phyloP scores from a whole-genome alignment of 2,329 filamentous ascomycete species.

The Ophidiomyces ophidiicola region DNA sequence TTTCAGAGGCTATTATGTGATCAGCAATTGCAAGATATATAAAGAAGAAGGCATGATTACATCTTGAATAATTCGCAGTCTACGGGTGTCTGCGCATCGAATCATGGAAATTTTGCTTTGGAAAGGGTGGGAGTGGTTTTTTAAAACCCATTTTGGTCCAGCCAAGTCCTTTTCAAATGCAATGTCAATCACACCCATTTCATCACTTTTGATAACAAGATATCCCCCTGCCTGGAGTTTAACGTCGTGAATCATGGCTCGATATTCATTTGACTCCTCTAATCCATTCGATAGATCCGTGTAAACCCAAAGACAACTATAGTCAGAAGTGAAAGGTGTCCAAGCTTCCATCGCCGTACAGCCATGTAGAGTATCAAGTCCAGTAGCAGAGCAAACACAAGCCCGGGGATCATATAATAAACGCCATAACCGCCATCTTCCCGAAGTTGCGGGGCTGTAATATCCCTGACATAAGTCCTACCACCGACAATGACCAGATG shows the following conservation, averaged over 20 bases:
- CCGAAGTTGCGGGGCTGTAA: slow-evolving; percentile 2
- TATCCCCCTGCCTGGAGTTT: slow-evolving; percentile 10
- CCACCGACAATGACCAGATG: slow-evolving; percentile 12
- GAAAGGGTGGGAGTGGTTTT: slow-evolving; percentile 8
- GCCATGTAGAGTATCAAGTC: slow-evolving; percentile 2
- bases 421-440: too few relatives aligned
- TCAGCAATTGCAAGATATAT: slow-evolving; percentile 2
- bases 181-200: slow-evolving; percentile 14
- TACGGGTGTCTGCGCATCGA: slow-evolving; percentile 3
- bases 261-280: too few relatives aligned
- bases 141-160: slow-evolving; percentile 13
- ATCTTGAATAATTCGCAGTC: slow-evolving; percentile 12
- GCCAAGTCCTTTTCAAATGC: slow-evolving; percentile 8
- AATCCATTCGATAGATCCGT: not conserved
- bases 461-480: slow-evolving; percentile 11
- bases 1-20: slow-evolving; percentile 11
- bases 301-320: slow-evolving; percentile 1
- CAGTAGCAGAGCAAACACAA: slow-evolving; percentile 4
- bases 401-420: not conserved
- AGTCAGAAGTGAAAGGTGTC: not conserved
- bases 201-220: slow-evolving; percentile 13
- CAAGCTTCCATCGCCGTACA: slow-evolving; percentile 2
- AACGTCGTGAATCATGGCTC: slow-evolving; percentile 7
- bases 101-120: slow-evolving; percentile 6
- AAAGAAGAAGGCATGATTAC: slow-evolving; percentile 5